Evolutionary conservation across 345 rosid species (phyloP), one percentile per base, ranked within the genome.

Genomic region (Capsella bursapastoris): DNA sequence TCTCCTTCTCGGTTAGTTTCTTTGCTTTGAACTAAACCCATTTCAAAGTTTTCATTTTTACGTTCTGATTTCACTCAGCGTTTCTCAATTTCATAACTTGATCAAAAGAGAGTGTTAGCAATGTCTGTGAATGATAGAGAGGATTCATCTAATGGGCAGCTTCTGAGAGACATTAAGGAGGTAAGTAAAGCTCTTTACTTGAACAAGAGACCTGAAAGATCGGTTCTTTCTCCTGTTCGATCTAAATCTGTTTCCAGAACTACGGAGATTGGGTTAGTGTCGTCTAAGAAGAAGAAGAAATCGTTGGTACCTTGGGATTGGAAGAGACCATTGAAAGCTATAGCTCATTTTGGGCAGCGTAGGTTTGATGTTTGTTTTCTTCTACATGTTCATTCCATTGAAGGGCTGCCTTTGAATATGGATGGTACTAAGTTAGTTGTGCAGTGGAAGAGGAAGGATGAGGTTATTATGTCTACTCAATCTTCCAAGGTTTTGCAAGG

Each of bases 271-370:
- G 72, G 27, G 63, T 65, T 45, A 16, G 14, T 41, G 35, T 34
- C 27, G 51, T 71, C 53, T 4, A 68, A 38, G 11, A 84, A 80
- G 82, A 81, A 73, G 57, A 85, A 83, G 84, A 90, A 82, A 83
- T 67, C 84, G 0, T 80, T 77, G 2, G 83, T 83, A 3, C 13
- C 68, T 4, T 85, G 96, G 93, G 86, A 80, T 57, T 93, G 96
- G 96, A 93, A 89, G 92, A 93, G 86, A 32, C 87, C 97, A 11
- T 74, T 89, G 57, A 89, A 87, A 78, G 92, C 90, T n/a, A 79
- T 93, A 70, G 77, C 87, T 47, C 89, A 88, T 80, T 79, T 88
- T 43, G 62, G 89, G 68, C 73, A 70, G 60, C 85, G 83, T 40
- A 81, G 82, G 76, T 88, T 86, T 69, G 80, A 83, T 72, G 71